Base-by-base conservation (phyloP, 345 rosid species). In the Boechera divaricarpa region DNA sequence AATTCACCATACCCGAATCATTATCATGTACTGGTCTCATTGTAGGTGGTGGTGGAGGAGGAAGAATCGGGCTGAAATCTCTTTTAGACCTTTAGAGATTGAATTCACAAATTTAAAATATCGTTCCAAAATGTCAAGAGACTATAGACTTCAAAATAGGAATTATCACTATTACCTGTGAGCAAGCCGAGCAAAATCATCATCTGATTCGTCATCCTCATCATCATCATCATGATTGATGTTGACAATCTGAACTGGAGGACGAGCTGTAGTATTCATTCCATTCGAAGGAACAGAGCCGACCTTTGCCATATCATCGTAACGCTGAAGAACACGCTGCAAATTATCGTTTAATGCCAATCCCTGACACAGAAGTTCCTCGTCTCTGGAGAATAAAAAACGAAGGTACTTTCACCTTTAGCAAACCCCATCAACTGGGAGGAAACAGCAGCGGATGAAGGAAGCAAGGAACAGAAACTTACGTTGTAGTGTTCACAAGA, bases 41-140 rank as follows among this genome's bases (percentile, higher is more conserved):
- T 6, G 90, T 80, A 5, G 89, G 74, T 69, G 97, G 96, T 51
- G 97, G 98, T 35, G 97, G 94, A 29, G 93, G 94, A 81, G 92
- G 91, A 82, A 85, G 88, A 79, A 88, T 74, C 10, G 90, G 93
- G 69, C 74, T 81, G 75, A 51, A 73, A 73, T 65, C 83, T 79
- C 91, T 89, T 55, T 91, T 79, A 69, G 96, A 81, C 88, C 97
- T 91, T 47, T 63, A 66, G 62, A 53, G 45, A 60, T 71, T 53
- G 10, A 51, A 66, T 33, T 57, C 89, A 77, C 29, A 47, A 58
- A 56, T 31, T 66, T 57, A 31, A 31, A 63, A 33, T 21, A 41
- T 42, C 3, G n/a, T 52, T 41, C 53, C 11, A 28, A 42, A 33
- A 47, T 38, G 69, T 72, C 52, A 35, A 21, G 11, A 54, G 70